A percentile compares a stretch with the other conserved stretches of the same genome.
Evolutionary conservation across 2,329 filamentous ascomycete species (phyloP).

Genomic region (Paracoccidioides lutzii): DNA sequence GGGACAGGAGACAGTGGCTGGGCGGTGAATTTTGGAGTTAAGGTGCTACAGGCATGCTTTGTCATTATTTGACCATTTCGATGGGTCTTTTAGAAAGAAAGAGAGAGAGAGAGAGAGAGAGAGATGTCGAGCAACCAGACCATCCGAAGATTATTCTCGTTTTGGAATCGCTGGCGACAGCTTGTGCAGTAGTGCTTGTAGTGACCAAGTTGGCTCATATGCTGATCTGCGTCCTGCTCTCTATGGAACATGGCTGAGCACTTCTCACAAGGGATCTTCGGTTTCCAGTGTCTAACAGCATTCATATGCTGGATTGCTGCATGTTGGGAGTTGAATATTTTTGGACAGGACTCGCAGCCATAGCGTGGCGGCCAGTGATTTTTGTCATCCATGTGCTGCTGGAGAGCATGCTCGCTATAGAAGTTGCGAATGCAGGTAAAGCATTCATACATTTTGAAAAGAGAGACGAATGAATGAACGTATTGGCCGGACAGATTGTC

Average conservation of each 20-base stretch:
- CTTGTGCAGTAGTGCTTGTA: slow-evolving; percentile 19
- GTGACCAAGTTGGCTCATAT: slow-evolving; percentile 18
- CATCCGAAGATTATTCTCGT: slow-evolving; percentile 21
- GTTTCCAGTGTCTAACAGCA: slow-evolving; percentile 18
- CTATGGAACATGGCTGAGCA: slow-evolving; percentile 14
- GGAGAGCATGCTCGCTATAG: slow-evolving; percentile 3
- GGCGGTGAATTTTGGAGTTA: slow-evolving; percentile 40
- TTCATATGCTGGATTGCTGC: slow-evolving; percentile 22
- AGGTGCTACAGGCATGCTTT: slow-evolving; percentile 36
- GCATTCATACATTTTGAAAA: slow-evolving; percentile 8
- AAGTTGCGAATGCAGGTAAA: slow-evolving; percentile 16
- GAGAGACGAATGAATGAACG: too few relatives aligned
- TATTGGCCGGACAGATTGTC: too few relatives aligned
- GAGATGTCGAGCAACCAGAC: slow-evolving; percentile 10
- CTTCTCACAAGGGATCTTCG: slow-evolving; percentile 16
- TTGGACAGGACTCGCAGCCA: slow-evolving; percentile 21
- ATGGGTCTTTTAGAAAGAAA: not conserved
- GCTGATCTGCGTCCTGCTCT: slow-evolving; percentile 12
- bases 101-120: not conserved
- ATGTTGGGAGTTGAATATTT: slow-evolving; percentile 14
- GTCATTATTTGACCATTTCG: too few relatives aligned
- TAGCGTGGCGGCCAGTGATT: slow-evolving; percentile 15
- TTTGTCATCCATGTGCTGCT: slow-evolving; percentile 16
- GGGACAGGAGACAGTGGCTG: slow-evolving; percentile 37
- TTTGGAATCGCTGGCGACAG: slow-evolving; percentile 22